Evolutionary conservation across 179 eudicot genomes (phyloP).

Genomic region (Gypsophila paniculata): DNA sequence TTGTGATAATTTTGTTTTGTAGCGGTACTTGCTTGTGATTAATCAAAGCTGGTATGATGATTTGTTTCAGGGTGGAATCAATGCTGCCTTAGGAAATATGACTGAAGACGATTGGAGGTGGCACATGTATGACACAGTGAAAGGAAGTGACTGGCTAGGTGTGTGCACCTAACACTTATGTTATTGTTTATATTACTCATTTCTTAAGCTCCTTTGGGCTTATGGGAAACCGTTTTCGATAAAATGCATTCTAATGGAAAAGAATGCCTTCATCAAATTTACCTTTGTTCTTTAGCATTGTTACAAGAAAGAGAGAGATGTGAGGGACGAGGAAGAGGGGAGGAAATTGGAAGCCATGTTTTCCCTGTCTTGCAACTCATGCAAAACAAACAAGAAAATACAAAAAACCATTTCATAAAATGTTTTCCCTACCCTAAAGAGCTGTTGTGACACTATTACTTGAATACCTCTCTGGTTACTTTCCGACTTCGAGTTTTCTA

Average conservation of each 20-base stretch:
- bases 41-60: slow-evolving; percentile 2
- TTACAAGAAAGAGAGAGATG: no score
- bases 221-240: neutral
- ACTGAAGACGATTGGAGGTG: slow-evolving; percentile 99
- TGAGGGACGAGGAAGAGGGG: neutral
- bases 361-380: no score
- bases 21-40: neutral
- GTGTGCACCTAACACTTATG: slow-evolving; percentile 15
- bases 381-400: neutral
- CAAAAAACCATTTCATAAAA: neutral
- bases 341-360: neutral
- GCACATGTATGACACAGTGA: slow-evolving; percentile 99
- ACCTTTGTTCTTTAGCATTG: neutral
- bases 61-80: slow-evolving; percentile 83
- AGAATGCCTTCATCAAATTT: neutral
- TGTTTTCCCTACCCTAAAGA: neutral
- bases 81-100: slow-evolving; percentile 99
- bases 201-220: neutral
- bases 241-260: neutral
- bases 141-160: slow-evolving; percentile 99
- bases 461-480: neutral
- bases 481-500: neutral
- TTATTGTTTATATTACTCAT: slow-evolving; percentile 17
- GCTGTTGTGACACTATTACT: neutral
- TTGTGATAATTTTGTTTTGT: neutral